These are phyloP conservation scores for Mucor piriformis DNA, from an alignment of 371 early-diverging fungal species.

Conservation along the genomic window DNA sequence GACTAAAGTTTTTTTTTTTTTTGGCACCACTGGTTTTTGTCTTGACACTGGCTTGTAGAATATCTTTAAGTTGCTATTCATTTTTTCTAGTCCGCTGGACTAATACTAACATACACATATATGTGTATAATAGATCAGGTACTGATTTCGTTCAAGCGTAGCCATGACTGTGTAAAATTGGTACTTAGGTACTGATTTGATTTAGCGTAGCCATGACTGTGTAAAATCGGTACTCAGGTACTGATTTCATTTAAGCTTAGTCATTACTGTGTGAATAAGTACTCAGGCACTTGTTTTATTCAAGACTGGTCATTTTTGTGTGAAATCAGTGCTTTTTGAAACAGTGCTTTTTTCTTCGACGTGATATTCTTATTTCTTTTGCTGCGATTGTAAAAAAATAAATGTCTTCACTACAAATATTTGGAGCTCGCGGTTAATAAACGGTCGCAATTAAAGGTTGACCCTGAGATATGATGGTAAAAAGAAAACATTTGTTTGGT, in stretches of 20 bases:
- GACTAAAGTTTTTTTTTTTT: no score
- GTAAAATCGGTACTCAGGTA: constrained; percentile 6
- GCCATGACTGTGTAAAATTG: constrained; percentile 2
- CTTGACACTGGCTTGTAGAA: no score
- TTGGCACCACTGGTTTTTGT: no score
- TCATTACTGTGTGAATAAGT: neutral
- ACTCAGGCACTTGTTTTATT: neutral
- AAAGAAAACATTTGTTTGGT: constrained; percentile 10
- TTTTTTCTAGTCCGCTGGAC: no score
- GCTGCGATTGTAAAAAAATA: neutral
- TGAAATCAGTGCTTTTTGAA: neutral
- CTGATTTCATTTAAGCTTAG: neutral
- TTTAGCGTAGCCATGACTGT: neutral
- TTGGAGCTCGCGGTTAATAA: constrained; percentile 11
- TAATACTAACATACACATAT: no score
- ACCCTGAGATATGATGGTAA: constrained; percentile 8
- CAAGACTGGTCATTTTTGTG: neutral
- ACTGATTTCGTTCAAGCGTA: neutral
- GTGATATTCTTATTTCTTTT: constrained; percentile 1
- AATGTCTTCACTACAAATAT: constrained; percentile 4
- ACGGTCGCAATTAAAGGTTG: constrained; percentile 4
- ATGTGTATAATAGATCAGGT: neutral
- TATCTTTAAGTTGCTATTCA: no score
- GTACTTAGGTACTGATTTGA: neutral
- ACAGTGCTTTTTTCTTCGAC: neutral